A percentile compares a stretch with the other conserved stretches of the same genome.
These are phyloP conservation scores for Plantago ovata DNA, from an alignment of 257 asterid genomes.

Conservation along the genomic window DNA sequence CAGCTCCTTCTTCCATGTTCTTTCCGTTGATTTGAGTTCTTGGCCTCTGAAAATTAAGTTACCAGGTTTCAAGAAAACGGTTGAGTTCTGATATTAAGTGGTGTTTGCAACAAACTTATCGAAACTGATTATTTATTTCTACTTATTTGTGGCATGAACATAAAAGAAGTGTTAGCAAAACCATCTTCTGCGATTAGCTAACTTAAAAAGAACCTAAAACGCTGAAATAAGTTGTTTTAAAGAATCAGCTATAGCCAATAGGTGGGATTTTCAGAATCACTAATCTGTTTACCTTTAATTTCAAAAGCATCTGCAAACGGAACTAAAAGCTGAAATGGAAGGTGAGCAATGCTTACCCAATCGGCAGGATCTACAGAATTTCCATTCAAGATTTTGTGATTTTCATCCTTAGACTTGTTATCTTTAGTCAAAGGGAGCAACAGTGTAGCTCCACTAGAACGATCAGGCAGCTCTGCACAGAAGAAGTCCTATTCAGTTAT, in stretches of 20 bases:
- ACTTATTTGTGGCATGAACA: too few relatives aligned
- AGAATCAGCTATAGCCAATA: too few relatives aligned
- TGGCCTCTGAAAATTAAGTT: conserved; percentile 38
- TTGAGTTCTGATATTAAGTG: not conserved
- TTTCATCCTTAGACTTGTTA: conserved; percentile 57
- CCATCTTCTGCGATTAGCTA: too few relatives aligned
- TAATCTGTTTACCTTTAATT: too few relatives aligned
- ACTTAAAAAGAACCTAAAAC: too few relatives aligned
- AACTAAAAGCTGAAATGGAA: not conserved
- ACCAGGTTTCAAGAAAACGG: not conserved
- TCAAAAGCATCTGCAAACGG: too few relatives aligned
- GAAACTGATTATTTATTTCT: too few relatives aligned
- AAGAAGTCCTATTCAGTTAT: conserved; percentile 15
- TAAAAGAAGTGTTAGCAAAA: too few relatives aligned
- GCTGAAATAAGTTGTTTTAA: too few relatives aligned
- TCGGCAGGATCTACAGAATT: conserved; percentile 48
- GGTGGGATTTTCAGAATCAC: too few relatives aligned
- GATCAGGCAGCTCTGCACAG: conserved; percentile 70
- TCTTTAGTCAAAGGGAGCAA: conserved; percentile 70
- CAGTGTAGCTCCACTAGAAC: conserved; percentile 39
- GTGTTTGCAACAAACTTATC: too few relatives aligned
- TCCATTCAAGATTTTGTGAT: conserved; percentile 45
- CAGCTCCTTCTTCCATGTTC: conserved; percentile 40
- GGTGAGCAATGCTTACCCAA: conserved; percentile 32
- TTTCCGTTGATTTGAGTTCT: conserved; percentile 50